Base-by-base conservation (phyloP, 2,329 filamentous ascomycete genomes). In the Chrysoporthe cubensis region DNA sequence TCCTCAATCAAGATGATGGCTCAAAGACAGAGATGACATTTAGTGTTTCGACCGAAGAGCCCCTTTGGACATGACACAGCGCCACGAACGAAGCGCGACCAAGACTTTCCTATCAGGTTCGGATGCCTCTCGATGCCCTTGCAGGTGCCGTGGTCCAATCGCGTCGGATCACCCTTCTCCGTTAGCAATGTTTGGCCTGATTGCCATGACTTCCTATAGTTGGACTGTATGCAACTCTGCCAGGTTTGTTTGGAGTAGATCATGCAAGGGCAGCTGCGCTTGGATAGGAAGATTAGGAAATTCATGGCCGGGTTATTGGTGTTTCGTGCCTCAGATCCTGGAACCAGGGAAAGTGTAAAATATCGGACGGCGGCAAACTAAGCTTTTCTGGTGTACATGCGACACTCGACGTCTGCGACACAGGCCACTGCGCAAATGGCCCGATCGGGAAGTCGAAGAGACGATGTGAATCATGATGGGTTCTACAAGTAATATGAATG, bases 321-420 rank as follows among this genome's bases (percentile, higher is more conserved):
- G 46, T 54, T 42, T 54, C 34, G 34, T 54, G 60, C 60, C 14
- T 63, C 48, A 54, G n/a, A 42, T 63, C 50, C 48, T 40, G 26
- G 48, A 50, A 40, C 48, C 14, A 18, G 48, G 61, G 37, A 21
- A 34, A 18, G 13, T 26, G 50, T 54, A 63, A 54, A 52, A 63
- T 3, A 44, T 54, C 18, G 48, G 61, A 63, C 48, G 61, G 48
- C 61, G 46, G 61, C 61, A 56, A 56, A 63, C 34, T 54, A 54
- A 43, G 34, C 61, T 40, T 40, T 26, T 42, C 48, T 26, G 48
- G 34, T 43, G 37, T 52, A 54, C 48, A 42, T 54, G 61, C 61
- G 61, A 63, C 61, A 63, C 61, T 42, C 34, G 18, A 13, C 21
- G 57, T 60, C 57, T 60, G 57, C 57, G 11, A 44, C 40, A 44